These are phyloP conservation scores for Colletotrichum shisoi DNA, from an alignment of 2,329 filamentous ascomycete genomes.

Conservation along the genomic window DNA sequence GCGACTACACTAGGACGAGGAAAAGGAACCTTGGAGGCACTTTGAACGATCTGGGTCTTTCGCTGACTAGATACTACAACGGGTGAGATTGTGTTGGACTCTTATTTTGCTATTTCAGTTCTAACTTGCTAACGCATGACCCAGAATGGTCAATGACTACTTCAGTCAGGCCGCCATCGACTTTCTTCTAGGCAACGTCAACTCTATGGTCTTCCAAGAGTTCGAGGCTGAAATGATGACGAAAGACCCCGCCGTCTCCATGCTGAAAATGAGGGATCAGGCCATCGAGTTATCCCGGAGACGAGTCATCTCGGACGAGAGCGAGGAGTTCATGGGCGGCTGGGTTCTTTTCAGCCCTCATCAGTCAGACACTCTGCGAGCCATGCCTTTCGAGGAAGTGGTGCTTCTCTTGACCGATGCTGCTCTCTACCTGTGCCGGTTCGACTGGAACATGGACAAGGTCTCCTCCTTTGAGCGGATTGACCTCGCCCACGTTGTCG, in stretches of 20 bases:
- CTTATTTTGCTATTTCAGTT: neutral
- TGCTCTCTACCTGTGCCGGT: constrained; percentile 86
- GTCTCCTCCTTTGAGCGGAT: constrained; percentile 91
- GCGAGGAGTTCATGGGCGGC: constrained; percentile 84
- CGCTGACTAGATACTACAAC: constrained; percentile 77
- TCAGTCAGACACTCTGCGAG: constrained; percentile 71
- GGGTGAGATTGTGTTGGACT: constrained; percentile 58
- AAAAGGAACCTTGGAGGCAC: constrained; percentile 92
- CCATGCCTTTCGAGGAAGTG: constrained; percentile 81
- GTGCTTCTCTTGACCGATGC: constrained; percentile 85
- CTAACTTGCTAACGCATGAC: constrained; percentile 38
- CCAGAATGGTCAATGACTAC: constrained; percentile 95
- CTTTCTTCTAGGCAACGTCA: constrained; percentile 89
- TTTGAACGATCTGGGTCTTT: constrained; percentile 88
- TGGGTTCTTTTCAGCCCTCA: constrained; percentile 88
- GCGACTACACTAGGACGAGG: constrained; percentile 90
- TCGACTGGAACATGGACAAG: constrained; percentile 96
- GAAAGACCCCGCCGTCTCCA: constrained; percentile 87
- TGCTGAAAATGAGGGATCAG: constrained; percentile 82
- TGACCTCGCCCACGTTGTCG: constrained; percentile 74
- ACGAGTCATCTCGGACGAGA: constrained; percentile 82
- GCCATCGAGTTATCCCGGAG: constrained; percentile 90
- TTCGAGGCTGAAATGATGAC: constrained; percentile 95
- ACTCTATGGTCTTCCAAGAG: constrained; percentile 85
- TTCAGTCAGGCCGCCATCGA: constrained; percentile 96